Conservation (phyloP, 208 protist genomes). For the Endotrypanum monterogeii region DNA sequence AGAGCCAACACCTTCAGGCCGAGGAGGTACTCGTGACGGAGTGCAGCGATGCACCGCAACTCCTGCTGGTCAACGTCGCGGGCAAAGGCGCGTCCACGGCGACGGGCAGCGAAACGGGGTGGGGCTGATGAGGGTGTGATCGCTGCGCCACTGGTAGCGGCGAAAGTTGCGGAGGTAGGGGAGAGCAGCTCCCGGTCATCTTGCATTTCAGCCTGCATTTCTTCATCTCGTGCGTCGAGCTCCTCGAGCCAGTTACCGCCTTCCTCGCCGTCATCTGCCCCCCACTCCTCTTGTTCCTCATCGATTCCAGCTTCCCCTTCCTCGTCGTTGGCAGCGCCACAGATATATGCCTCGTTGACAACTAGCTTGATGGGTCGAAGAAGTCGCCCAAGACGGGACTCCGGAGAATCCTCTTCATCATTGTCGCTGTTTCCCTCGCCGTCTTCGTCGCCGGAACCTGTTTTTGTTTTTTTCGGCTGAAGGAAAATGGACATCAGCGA, state of each 20-base stretch:
- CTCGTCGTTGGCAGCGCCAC: conserved; percentile 31
- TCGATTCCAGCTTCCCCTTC: conserved; percentile 34
- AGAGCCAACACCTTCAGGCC: conserved; percentile 51
- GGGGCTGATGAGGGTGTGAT: not conserved
- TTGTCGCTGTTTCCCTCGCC: conserved; percentile 16
- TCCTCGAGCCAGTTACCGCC: conserved; percentile 19
- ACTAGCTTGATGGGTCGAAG: conserved; percentile 12
- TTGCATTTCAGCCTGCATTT: conserved; percentile 16
- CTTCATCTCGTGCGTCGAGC: conserved; percentile 24
- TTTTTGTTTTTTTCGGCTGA: not conserved
- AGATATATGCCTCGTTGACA: conserved; percentile 42
- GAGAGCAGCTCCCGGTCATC: conserved; percentile 30
- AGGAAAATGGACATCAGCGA: conserved; percentile 20
- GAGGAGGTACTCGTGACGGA: conserved; percentile 73
- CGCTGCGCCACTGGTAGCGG: not conserved
- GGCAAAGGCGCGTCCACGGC: conserved; percentile 33
- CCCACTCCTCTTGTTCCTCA: conserved; percentile 53
- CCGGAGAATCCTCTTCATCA: conserved; percentile 4
- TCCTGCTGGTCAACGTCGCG: conserved; percentile 47
- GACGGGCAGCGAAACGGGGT: conserved; percentile 29
- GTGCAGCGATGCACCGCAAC: conserved; percentile 48
- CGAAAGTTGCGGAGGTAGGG: not conserved
- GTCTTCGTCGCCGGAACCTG: conserved; percentile 13
- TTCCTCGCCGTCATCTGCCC: conserved; percentile 24
- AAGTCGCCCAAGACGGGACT: not conserved